Evolutionary conservation across 2,329 filamentous ascomycete genomes (phyloP).

Genomic region (Cucurbitaria berberidis): DNA sequence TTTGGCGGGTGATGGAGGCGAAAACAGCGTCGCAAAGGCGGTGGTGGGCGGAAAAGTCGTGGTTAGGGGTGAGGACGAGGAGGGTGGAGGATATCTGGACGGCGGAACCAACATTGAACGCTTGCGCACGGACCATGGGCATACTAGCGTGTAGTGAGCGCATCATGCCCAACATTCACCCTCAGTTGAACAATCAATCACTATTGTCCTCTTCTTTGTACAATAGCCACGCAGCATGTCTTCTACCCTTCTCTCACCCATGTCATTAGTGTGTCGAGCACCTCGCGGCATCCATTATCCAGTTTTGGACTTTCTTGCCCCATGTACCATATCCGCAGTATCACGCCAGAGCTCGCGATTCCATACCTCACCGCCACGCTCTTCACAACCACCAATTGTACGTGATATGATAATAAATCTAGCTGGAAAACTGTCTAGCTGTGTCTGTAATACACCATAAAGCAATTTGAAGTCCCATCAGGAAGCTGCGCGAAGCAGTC

Average conservation of each 20-base stretch:
- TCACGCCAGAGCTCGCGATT: conserved; percentile 19
- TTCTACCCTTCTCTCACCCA: conserved; percentile 16
- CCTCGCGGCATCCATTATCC: conserved; percentile 6
- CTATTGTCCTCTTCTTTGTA: conserved; percentile 2
- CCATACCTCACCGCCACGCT: conserved; percentile 7
- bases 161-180: conserved; percentile 17
- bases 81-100: conserved; percentile 23
- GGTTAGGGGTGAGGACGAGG: conserved; percentile 23
- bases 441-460: neutral
- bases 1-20: conserved; percentile 4
- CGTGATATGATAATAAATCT: neutral
- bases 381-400: neutral
- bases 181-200: conserved; percentile 9
- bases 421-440: neutral
- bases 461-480: neutral
- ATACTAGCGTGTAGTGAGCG: conserved; percentile 27
- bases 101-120: conserved; percentile 24
- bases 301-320: conserved; percentile 39
- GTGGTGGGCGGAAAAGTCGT: conserved; percentile 16
- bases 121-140: conserved; percentile 23
- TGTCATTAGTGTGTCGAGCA: conserved; percentile 22
- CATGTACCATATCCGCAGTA: conserved; percentile 22
- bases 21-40: conserved; percentile 11
- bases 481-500: neutral
- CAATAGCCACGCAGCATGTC: conserved; percentile 24